A percentile compares a stretch with the other conserved stretches of the same genome.
Evolutionary conservation across 2,329 filamentous ascomycete genomes (phyloP).

Genomic region (Ophiostoma sp.): DNA sequence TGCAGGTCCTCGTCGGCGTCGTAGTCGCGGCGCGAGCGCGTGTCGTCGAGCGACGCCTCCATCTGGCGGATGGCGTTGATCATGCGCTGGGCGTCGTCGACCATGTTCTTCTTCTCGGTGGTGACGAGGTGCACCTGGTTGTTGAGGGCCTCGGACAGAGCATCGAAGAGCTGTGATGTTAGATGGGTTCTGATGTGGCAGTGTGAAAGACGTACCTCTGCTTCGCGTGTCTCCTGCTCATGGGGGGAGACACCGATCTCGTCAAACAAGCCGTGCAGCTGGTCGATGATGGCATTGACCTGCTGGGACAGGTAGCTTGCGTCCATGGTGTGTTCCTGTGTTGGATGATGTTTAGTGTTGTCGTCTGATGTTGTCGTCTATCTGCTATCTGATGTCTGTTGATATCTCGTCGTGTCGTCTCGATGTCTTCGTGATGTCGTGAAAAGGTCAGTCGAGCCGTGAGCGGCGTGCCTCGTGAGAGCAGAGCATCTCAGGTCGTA

Average conservation of each 20-base stretch:
- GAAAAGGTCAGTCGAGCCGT: constrained; percentile 21
- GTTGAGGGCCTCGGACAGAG: constrained; percentile 84
- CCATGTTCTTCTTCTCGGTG: constrained; percentile 80
- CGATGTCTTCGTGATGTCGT: not conserved
- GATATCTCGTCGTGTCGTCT: not conserved
- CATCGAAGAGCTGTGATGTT: constrained; percentile 68
- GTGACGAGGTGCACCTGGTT: constrained; percentile 83
- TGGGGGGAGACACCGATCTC: constrained; percentile 93
- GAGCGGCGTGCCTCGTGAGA: constrained; percentile 22
- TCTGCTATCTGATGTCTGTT: not conserved
- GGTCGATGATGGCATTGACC: constrained; percentile 87
- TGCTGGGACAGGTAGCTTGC: constrained; percentile 90
- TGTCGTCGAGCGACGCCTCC: constrained; percentile 81
- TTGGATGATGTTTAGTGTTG: not conserved
- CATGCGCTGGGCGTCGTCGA: constrained; percentile 81
- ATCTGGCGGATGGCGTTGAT: constrained; percentile 87
- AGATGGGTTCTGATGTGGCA: constrained; percentile 21
- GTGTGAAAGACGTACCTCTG: constrained; percentile 59
- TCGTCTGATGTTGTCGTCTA: not conserved
- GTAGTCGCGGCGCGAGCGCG: constrained; percentile 58
- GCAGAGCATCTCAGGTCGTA: constrained; percentile 26
- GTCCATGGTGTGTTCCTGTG: constrained; percentile 57
- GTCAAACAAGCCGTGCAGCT: constrained; percentile 91
- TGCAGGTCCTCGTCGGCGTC: constrained; percentile 56
- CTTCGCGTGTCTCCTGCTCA: constrained; percentile 84